Evolutionary conservation across 345 rosid species (phyloP), one percentile per base, ranked within the genome.

Genomic region (Melaleuca quinquenervia): DNA sequence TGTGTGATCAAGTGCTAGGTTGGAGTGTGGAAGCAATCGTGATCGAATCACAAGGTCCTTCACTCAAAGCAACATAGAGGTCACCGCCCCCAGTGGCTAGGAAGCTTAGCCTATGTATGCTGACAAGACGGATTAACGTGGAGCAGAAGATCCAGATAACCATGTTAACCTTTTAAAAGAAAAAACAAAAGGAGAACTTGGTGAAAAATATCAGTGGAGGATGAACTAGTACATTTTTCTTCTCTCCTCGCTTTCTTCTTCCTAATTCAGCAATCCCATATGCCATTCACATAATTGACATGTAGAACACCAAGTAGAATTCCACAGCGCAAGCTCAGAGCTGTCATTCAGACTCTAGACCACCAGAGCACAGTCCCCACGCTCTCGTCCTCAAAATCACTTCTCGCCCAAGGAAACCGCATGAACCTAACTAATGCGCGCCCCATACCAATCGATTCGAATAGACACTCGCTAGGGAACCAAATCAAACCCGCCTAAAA

Each of bases 341-440:
- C 48, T 70, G 36, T 16, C 80, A 32, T 36, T 36, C 80, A 2
- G 48, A 70, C 36, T 5, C 80, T 18, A 70, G 80, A 36, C 7
- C 48, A 8, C 48, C 0, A 36, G 5, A 36, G 18, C 80, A 70
- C 80, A 6, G 13, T 70, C 26, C 0, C 80, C 0, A 70, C 26
- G 48, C 26, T 5, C 48, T 36, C 80, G 0, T 70, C 26, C 48
- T 70, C 48, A 70, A 70, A 36, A 9, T 36, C 80, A 70, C 48
- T 70, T 26, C 80, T 36, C 78, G 32, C 78, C 78, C 48, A 36
- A 70, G 13, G 80, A 36, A 70, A 70, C 80, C 7, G 80, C 26
- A 70, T 3, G 80, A 70, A 36, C 48, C 26, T 26, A 36, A 36
- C 48, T 18, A 70, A 70, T 36, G 3, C 48, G 48, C 48, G 48